phyloP scores from a whole-genome alignment of 129 eudicot species.

The Artemisia annua region DNA sequence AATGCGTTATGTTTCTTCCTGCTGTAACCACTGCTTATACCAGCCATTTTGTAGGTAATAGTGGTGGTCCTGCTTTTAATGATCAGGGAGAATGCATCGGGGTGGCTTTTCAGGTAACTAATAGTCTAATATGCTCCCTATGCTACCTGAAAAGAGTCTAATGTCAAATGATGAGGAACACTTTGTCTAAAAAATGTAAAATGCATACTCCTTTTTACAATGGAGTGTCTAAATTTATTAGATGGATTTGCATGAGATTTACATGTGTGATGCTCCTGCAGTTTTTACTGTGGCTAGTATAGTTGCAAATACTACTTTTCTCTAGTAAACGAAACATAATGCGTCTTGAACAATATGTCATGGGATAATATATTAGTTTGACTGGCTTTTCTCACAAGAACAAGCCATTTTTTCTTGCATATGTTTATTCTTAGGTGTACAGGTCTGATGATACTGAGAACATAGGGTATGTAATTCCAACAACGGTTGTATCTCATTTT shows the following conservation, averaged over 20 bases:
- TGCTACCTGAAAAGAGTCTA: conserved; percentile 8
- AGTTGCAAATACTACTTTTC: no score
- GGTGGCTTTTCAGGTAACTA: conserved; percentile 93
- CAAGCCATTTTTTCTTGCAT: conserved; percentile 18
- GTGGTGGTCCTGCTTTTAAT: conserved; percentile 99
- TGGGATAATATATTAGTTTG: conserved; percentile 12
- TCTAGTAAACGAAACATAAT: no score
- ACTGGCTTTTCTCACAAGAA: conserved; percentile 11
- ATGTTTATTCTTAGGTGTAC: conserved; percentile 59
- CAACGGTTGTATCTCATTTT: conserved; percentile 92
- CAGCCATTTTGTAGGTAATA: conserved; percentile 72
- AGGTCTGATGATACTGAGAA: conserved; percentile 92
- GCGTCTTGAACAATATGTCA: conserved; percentile 2
- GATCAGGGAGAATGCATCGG: conserved; percentile 97
- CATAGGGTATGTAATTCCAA: conserved; percentile 96
- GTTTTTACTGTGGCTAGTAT: no score
- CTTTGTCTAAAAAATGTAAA: not conserved
- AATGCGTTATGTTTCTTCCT: conserved; percentile 23
- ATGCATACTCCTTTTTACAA: conserved; percentile 2
- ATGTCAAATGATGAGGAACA: conserved; percentile 9
- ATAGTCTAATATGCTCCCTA: conserved; percentile 21
- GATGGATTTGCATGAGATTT: no score
- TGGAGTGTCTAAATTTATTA: not conserved
- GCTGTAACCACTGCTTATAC: conserved; percentile 38
- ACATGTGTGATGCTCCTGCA: no score